Evolutionary conservation across 106 monocot species (phyloP), one percentile per base, ranked within the genome.

Genomic region (Phalaenopsis equestris): DNA sequence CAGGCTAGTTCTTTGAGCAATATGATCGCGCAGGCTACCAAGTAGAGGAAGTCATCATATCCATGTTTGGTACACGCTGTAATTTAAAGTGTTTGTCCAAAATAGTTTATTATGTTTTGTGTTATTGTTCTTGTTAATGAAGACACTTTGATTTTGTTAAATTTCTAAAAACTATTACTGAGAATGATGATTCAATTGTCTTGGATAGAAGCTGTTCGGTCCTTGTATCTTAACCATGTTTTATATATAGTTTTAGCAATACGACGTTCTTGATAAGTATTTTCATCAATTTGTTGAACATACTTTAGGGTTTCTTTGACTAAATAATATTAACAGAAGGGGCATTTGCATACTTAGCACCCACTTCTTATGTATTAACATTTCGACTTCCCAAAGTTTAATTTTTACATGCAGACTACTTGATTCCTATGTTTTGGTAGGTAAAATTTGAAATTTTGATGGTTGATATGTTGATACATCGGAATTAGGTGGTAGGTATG

Each of bases 1-100:
- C 78, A 93, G 64, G 84, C 95, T 10, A 86, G 73, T 79, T 95
- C 93, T 2, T 84, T 91, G 42, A 95, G 93, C 86, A 95, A 91
- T 80, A 90, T 93, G 52, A 93, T 95, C 56, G 93, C 91, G 5
- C 93, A 95, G 82, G 91, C 93, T 42, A 88, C 91, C 67, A 91
- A 88, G 74, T 91, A 84, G 79, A 36, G 47, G 3, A 74, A 45
- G 9, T 74, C 19, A 74, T 74, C 6, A 9, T 74, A 39, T 39
- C 39, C 10, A 38, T 70, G 70, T 39, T 39, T 39, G 70, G 16
- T 39, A 39, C 39, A 23, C 39, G 5, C 0, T 70, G 21, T 61
- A 0, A 0, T 18, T 14, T 57, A 18, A 18, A 21, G 21, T 70
- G 14, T 15, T 38, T 39, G 39, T 39, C 1, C 70, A 15, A 52